Percentiles rank a stretch among this genome's conserved stretches.
Conservation (phyloP, 2,329 filamentous ascomycete species). For the Gaeumannomyces tritici region DNA sequence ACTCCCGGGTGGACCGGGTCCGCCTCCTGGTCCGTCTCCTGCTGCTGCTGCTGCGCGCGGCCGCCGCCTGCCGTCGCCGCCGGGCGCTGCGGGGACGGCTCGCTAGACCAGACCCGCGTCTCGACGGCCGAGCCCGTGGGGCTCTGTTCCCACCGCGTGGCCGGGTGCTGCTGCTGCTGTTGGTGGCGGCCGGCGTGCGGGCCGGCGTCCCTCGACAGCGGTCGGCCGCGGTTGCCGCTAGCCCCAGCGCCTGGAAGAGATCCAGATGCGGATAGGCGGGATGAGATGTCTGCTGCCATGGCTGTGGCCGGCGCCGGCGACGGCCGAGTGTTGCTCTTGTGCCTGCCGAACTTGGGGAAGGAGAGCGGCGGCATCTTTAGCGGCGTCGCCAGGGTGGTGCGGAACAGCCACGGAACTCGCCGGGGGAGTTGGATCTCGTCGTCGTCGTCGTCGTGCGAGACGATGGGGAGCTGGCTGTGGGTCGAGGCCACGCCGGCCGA, state of each 20-base stretch:
- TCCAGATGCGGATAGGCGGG: background rate
- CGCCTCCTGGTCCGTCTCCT: background rate
- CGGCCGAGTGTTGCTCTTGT: background rate
- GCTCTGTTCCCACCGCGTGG: background rate
- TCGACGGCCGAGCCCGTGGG: background rate
- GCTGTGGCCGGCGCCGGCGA: too few species aligned
- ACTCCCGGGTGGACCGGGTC: background rate
- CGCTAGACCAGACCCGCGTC: constrained; percentile 3
- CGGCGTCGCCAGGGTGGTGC: background rate
- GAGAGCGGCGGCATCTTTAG: background rate
- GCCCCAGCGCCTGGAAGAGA: too few species aligned
- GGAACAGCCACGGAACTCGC: constrained; percentile 2
- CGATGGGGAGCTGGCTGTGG: background rate
- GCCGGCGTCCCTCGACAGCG: too few species aligned
- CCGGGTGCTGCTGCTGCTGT: background rate
- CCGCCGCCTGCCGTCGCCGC: too few species aligned
- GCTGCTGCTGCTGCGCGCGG: too few species aligned
- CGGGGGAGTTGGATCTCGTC: background rate
- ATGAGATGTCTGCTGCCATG: background rate
- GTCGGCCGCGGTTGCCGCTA: background rate
- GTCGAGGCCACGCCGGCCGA: background rate
- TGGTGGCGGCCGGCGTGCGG: background rate
- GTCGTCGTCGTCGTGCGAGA: background rate
- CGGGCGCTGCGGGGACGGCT: background rate
- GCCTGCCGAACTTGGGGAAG: background rate